Percentiles rank a stretch among this genome's conserved stretches.
Evolutionary conservation across 2,329 filamentous ascomycete species (phyloP).

Genomic region (Allantophomopsis lycopodina): DNA sequence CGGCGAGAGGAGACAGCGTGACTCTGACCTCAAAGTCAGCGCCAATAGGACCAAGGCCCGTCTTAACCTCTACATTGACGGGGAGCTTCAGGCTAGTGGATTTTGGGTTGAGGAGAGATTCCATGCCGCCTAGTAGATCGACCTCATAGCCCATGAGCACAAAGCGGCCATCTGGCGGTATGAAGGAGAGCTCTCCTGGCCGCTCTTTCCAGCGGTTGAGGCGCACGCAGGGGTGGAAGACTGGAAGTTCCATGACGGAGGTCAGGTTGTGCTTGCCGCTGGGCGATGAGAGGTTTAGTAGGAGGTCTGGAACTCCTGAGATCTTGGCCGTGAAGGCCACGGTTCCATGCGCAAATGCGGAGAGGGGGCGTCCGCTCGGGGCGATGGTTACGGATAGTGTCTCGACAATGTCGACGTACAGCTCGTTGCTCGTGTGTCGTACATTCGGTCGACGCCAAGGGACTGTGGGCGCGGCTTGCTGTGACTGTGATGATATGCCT

Average conservation of each 20-base stretch:
- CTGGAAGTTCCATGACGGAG: constrained; percentile 69
- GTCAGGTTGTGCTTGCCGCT: constrained; percentile 67
- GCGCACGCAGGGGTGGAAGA: constrained; percentile 92
- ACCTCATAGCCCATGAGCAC: constrained; percentile 91
- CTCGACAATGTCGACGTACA: constrained; percentile 94
- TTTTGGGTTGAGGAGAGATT: constrained; percentile 33
- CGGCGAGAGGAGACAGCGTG: constrained; percentile 53
- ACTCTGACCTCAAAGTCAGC: constrained; percentile 83
- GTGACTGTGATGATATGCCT: constrained; percentile 17
- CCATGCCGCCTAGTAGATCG: constrained; percentile 54
- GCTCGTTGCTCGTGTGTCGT: constrained; percentile 88
- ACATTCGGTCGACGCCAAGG: constrained; percentile 91
- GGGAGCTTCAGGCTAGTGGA: constrained; percentile 61
- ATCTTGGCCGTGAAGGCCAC: constrained; percentile 94
- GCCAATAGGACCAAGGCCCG: constrained; percentile 59
- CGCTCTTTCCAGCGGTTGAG: constrained; percentile 80
- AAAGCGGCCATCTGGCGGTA: constrained; percentile 89
- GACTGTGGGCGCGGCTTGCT: constrained; percentile 35
- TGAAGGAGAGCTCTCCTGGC: constrained; percentile 86
- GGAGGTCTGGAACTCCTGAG: constrained; percentile 84
- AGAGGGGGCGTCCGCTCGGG: constrained; percentile 75
- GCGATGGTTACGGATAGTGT: constrained; percentile 78
- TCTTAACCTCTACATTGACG: constrained; percentile 68
- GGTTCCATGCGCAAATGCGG: constrained; percentile 79
- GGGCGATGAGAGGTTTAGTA: constrained; percentile 65